Conservation (phyloP, 2,329 filamentous ascomycete species). For the Sclerotiophoma versabilis region DNA sequence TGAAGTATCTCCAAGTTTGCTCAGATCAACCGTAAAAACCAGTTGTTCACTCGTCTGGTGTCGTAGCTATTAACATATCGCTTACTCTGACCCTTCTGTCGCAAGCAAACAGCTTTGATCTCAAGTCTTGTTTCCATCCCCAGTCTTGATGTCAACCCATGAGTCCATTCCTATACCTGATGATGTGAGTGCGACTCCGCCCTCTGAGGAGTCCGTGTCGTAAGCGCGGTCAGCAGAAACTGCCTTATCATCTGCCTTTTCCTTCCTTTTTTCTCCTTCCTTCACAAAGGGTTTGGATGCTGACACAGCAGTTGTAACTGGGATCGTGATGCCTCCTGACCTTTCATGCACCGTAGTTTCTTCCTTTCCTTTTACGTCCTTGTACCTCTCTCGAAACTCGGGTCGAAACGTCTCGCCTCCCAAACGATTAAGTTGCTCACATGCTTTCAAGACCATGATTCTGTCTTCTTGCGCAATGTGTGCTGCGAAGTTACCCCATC, state of each 20-base stretch:
- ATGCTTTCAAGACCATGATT: not conserved
- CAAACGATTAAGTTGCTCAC: not conserved
- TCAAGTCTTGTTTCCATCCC: not conserved
- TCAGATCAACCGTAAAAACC: no score
- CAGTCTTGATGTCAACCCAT: not conserved
- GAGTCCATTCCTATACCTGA: not conserved
- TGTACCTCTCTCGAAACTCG: slow-evolving; percentile 13
- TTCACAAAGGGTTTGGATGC: no score
- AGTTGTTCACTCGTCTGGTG: no score
- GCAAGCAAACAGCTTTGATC: not conserved
- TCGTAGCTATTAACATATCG: no score
- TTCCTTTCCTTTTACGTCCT: slow-evolving; percentile 2
- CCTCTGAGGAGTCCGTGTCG: not conserved
- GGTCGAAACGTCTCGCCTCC: slow-evolving; percentile 1
- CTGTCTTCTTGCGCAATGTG: slow-evolving; percentile 9
- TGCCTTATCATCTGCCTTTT: not conserved
- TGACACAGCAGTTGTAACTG: no score
- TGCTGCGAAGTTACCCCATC: slow-evolving; percentile 9
- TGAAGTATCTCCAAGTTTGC: no score
- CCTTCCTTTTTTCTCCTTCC: not conserved
- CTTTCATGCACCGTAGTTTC: not conserved
- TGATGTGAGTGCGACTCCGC: not conserved
- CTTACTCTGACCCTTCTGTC: no score
- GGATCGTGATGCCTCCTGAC: not conserved
- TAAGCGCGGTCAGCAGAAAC: not conserved